Conservation (phyloP, 2,329 filamentous ascomycete species). For the Aspergillus puulaauensis region DNA sequence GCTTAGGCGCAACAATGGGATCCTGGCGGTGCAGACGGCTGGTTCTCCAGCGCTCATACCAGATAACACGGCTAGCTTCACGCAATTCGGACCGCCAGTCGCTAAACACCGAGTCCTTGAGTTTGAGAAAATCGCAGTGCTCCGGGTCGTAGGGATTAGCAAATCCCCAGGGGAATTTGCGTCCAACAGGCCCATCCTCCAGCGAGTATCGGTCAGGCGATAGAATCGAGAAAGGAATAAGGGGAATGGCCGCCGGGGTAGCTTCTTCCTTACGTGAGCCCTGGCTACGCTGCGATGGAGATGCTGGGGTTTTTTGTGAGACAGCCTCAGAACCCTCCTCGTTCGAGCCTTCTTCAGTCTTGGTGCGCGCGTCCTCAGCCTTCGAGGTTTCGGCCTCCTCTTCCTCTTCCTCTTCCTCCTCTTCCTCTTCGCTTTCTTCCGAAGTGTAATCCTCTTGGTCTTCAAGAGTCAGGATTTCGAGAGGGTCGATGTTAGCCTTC, state of each 20-base stretch:
- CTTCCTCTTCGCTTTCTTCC: slow-evolving; percentile 47
- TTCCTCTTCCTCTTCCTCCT: slow-evolving; percentile 37
- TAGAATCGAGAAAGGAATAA: slow-evolving; percentile 87
- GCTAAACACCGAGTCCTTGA: slow-evolving; percentile 88
- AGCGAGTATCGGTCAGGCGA: slow-evolving; percentile 80
- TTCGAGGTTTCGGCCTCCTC: slow-evolving; percentile 39
- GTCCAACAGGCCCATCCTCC: slow-evolving; percentile 66
- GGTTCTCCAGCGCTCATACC: slow-evolving; percentile 95
- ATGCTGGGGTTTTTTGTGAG: slow-evolving; percentile 27
- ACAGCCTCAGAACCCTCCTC: slow-evolving; percentile 21
- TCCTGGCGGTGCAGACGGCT: slow-evolving; percentile 41
- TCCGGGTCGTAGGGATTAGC: slow-evolving; percentile 87
- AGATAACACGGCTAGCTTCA: slow-evolving; percentile 84
- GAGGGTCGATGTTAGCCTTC: slow-evolving; percentile 78
- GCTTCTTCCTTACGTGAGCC: slow-evolving; percentile 48
- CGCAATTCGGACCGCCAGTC: slow-evolving; percentile 92
- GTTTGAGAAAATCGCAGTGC: slow-evolving; percentile 89
- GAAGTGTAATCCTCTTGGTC: slow-evolving; percentile 66
- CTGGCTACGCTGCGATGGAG: slow-evolving; percentile 37
- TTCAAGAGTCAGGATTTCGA: slow-evolving; percentile 81
- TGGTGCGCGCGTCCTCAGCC: slow-evolving; percentile 4
- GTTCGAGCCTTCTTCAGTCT: slow-evolving; percentile 27
- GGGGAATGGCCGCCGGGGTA: slow-evolving; percentile 53
- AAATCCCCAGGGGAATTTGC: slow-evolving; percentile 94
- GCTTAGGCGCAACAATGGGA: slow-evolving; percentile 16